A percentile compares a stretch with the other conserved stretches of the same genome.
Conservation (phyloP, 2,329 filamentous ascomycete genomes). For the Sclerotiophoma versabilis region DNA sequence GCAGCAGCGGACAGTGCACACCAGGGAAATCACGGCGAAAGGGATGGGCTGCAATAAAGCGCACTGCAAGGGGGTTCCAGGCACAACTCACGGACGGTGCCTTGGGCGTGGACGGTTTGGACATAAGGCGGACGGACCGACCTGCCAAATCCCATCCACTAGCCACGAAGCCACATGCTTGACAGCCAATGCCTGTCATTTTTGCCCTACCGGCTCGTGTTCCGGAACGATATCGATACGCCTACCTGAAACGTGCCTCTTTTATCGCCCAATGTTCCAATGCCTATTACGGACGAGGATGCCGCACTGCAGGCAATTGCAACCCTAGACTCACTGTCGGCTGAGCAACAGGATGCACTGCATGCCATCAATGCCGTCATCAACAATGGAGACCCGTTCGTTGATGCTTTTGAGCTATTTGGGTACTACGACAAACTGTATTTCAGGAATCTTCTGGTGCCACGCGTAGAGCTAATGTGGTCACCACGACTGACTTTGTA, state of each 20-base stretch:
- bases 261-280: slow-evolving; percentile 27
- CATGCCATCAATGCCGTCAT: slow-evolving; percentile 49
- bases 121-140: slow-evolving; percentile 10
- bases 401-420: slow-evolving; percentile 53
- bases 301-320: slow-evolving; percentile 50
- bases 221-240: slow-evolving; percentile 17
- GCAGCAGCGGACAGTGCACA: slow-evolving; percentile 12
- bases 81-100: slow-evolving; percentile 16
- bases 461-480: slow-evolving; percentile 54
- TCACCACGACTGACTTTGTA: slow-evolving; percentile 54
- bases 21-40: slow-evolving; percentile 14
- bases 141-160: slow-evolving; percentile 13
- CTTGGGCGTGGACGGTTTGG: slow-evolving; percentile 23
- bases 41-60: slow-evolving; percentile 16
- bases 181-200: slow-evolving; percentile 15
- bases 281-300: slow-evolving; percentile 53
- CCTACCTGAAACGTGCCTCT: slow-evolving; percentile 13
- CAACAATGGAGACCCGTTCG: slow-evolving; percentile 48
- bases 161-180: slow-evolving; percentile 12
- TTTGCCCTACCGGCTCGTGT: slow-evolving; percentile 16
- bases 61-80: slow-evolving; percentile 37
- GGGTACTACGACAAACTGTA: slow-evolving; percentile 52
- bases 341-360: slow-evolving; percentile 45
- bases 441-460: slow-evolving; percentile 50
- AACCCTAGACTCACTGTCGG: slow-evolving; percentile 41